Evolutionary conservation across 805 yeast genomes (phyloP).

Genomic region (Torulaspora quercuum): DNA sequence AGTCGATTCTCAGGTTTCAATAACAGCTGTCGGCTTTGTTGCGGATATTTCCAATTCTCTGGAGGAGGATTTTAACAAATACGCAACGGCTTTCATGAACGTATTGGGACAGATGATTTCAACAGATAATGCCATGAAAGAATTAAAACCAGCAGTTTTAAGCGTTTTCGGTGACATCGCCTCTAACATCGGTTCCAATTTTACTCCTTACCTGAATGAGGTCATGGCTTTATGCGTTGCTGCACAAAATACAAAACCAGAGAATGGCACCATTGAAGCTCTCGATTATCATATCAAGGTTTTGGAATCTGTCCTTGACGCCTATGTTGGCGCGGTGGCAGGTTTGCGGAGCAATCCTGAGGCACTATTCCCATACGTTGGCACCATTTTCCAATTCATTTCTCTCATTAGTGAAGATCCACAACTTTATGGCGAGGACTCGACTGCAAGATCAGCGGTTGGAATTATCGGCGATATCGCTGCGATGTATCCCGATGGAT

Average conservation of each 20-base stretch:
- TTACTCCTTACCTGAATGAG: constrained; percentile 69
- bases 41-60: constrained; percentile 92
- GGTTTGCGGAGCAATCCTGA: constrained; percentile 74
- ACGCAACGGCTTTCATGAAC: constrained; percentile 77
- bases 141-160: constrained; percentile 79
- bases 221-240: constrained; percentile 75
- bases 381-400: constrained; percentile 68
- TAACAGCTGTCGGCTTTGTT: constrained; percentile 89
- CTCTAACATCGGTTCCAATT: constrained; percentile 73
- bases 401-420: constrained; percentile 56
- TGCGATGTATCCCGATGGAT: constrained; percentile 76
- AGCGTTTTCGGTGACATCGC: constrained; percentile 97
- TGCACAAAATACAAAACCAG: constrained; percentile 60
- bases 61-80: constrained; percentile 67
- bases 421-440: constrained; percentile 57
- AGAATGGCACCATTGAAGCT: constrained; percentile 67
- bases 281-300: constrained; percentile 69
- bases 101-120: constrained; percentile 73
- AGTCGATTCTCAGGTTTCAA: constrained; percentile 77
- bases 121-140: constrained; percentile 65
- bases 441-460: constrained; percentile 75
- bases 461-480: constrained; percentile 94
- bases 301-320: constrained; percentile 87
- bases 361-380: constrained; percentile 59
- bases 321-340: constrained; percentile 91